These are phyloP conservation scores for Puccinia brachypodii DNA, from an alignment of 1,284 basidiomycete species.

Conservation along the genomic window DNA sequence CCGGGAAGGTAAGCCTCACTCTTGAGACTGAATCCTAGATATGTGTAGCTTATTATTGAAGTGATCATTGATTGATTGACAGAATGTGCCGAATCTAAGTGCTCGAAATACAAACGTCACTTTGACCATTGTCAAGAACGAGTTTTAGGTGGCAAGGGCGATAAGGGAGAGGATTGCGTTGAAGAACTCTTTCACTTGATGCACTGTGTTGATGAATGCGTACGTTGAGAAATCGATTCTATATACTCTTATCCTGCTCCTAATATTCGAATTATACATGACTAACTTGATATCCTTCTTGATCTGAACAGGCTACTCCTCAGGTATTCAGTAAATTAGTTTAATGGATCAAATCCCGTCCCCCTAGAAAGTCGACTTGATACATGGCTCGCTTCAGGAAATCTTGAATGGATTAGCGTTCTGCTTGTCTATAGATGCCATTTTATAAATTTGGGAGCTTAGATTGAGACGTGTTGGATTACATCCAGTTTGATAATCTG, in stretches of 20 bases:
- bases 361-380: background rate
- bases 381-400: background rate
- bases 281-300: background rate
- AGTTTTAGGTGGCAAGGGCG: slow-evolving; percentile 39
- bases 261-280: background rate
- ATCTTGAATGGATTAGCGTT: background rate
- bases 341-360: background rate
- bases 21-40: background rate
- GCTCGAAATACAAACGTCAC: slow-evolving; percentile 47
- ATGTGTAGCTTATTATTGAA: background rate
- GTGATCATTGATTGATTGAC: background rate
- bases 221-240: slow-evolving; percentile 3
- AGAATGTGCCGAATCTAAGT: slow-evolving; percentile 46
- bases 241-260: background rate
- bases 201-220: slow-evolving; percentile 49
- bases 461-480: background rate
- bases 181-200: slow-evolving; percentile 48
- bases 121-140: slow-evolving; percentile 49
- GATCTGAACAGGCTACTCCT: slow-evolving; percentile 26
- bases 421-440: background rate
- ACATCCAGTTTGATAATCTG: background rate
- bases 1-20: slow-evolving; percentile 25
- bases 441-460: too few relatives aligned
- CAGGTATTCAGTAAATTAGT: slow-evolving; percentile 36
- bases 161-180: slow-evolving; percentile 46